These are phyloP conservation scores for Conoideocrella luteorostrata DNA, from an alignment of 2,329 filamentous ascomycete species.

Conservation along the genomic window DNA sequence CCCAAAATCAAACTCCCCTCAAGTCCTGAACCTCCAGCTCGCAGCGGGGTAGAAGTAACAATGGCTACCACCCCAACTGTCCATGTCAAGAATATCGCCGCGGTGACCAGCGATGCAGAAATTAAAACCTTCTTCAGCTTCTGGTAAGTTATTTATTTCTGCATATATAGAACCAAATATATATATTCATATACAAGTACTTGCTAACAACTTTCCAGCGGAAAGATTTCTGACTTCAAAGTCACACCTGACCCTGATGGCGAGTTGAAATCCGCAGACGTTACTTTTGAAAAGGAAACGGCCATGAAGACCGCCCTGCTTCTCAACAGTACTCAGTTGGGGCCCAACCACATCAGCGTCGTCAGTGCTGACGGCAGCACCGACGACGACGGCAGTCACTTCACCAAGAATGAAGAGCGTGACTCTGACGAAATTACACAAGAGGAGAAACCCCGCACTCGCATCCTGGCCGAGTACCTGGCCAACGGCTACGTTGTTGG, in stretches of 20 bases:
- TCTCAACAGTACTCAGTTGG: conserved; percentile 93
- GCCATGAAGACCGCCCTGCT: conserved; percentile 95
- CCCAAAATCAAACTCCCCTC: background rate
- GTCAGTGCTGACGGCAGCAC: conserved; percentile 60
- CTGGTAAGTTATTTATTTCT: conserved; percentile 48
- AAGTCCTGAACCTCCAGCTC: background rate
- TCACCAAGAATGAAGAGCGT: conserved; percentile 48
- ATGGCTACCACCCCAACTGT: conserved; percentile 36
- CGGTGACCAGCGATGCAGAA: conserved; percentile 79
- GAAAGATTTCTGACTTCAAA: conserved; percentile 82
- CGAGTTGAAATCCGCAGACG: conserved; percentile 75
- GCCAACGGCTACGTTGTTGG: conserved; percentile 87
- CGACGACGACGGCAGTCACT: conserved; percentile 53
- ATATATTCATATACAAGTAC: no score
- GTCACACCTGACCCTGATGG: conserved; percentile 59
- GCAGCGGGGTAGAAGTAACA: conserved; percentile 6
- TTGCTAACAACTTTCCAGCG: conserved; percentile 43
- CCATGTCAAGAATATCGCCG: conserved; percentile 82
- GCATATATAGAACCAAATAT: background rate
- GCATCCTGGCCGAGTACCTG: conserved; percentile 93
- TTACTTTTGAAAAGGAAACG: conserved; percentile 94
- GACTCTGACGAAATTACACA: conserved; percentile 71
- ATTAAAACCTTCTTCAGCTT: conserved; percentile 97
- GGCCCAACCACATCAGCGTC: conserved; percentile 74
- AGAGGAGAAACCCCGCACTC: conserved; percentile 92